Conservation (phyloP, 495 filamentous ascomycete genomes). For the Talaromyces trachyspermus region DNA sequence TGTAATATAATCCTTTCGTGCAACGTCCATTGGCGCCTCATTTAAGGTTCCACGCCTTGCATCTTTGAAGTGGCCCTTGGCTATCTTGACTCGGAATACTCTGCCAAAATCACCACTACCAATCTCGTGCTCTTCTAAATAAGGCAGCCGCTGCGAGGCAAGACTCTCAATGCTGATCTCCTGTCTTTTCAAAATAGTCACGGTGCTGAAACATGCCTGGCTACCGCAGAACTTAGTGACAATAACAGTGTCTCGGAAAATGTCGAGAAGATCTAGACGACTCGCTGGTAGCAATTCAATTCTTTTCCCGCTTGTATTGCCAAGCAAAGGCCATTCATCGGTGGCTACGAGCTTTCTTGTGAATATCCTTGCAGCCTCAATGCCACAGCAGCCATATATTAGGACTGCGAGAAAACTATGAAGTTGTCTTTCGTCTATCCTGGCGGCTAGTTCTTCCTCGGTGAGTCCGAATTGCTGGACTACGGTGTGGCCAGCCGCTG, state of each 20-base stretch:
- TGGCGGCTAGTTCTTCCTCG: conserved; percentile 12
- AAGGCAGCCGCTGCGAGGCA: conserved; percentile 23
- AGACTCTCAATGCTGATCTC: conserved; percentile 13
- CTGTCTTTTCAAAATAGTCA: conserved; percentile 21
- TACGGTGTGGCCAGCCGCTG: neutral
- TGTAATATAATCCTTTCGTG: conserved; percentile 6
- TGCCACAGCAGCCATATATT: conserved; percentile 20
- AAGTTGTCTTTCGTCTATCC: conserved; percentile 16
- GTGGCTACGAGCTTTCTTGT: conserved; percentile 15
- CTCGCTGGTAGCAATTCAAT: neutral
- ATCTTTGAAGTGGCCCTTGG: conserved; percentile 25
- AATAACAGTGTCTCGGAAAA: conserved; percentile 18
- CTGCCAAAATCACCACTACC: conserved; percentile 19
- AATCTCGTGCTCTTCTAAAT: conserved; percentile 17
- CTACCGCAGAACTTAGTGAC: conserved; percentile 20
- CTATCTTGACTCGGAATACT: conserved; percentile 26
- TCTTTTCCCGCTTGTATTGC: neutral
- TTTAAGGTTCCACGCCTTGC: conserved; percentile 12
- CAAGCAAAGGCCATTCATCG: conserved; percentile 11
- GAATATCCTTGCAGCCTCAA: conserved; percentile 23
- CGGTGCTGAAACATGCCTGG: conserved; percentile 27
- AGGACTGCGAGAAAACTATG: conserved; percentile 23
- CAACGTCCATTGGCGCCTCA: neutral
- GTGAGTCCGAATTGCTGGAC: neutral
- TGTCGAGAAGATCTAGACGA: conserved; percentile 10